Conservation (phyloP, 805 yeast species). For the Hanseniaspora guilliermondii region DNA sequence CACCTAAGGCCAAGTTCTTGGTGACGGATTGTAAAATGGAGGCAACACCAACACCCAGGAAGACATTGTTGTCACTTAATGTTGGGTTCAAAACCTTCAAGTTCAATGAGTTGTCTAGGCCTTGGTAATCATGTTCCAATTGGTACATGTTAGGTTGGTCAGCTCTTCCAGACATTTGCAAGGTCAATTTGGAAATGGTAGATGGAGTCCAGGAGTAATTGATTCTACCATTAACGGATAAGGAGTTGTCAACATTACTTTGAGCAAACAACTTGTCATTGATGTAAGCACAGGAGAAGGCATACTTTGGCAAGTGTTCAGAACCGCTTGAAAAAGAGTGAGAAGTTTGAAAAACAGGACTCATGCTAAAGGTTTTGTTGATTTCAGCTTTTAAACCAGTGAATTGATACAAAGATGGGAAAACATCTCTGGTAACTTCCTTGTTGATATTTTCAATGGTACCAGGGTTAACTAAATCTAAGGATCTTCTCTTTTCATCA, state of each 20-base stretch:
- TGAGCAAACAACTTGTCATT: constrained; percentile 75
- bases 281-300: constrained; percentile 80
- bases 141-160: constrained; percentile 91
- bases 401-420: constrained; percentile 77
- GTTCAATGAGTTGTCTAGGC: constrained; percentile 75
- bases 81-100: constrained; percentile 87
- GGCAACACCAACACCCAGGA: constrained; percentile 86
- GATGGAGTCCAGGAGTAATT: constrained; percentile 81
- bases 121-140: constrained; percentile 91
- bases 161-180: constrained; percentile 57
- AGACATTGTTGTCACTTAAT: constrained; percentile 37
- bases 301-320: constrained; percentile 74
- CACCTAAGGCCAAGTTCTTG: constrained; percentile 71
- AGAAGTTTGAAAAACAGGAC: constrained; percentile 93
- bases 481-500: constrained; percentile 63
- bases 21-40: constrained; percentile 83
- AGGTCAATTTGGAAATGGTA: constrained; percentile 67
- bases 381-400: constrained; percentile 94
- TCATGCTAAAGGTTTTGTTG: constrained; percentile 77
- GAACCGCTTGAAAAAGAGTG: constrained; percentile 88
- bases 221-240: constrained; percentile 73
- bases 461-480: constrained; percentile 84
- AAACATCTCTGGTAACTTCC: constrained; percentile 89
- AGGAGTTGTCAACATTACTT: constrained; percentile 82
- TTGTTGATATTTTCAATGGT: constrained; percentile 84